Evolutionary conservation across 176 grass and related monocot species (phyloP), one percentile per base, ranked within the genome.

Genomic region (Rhynchospora pubera): DNA sequence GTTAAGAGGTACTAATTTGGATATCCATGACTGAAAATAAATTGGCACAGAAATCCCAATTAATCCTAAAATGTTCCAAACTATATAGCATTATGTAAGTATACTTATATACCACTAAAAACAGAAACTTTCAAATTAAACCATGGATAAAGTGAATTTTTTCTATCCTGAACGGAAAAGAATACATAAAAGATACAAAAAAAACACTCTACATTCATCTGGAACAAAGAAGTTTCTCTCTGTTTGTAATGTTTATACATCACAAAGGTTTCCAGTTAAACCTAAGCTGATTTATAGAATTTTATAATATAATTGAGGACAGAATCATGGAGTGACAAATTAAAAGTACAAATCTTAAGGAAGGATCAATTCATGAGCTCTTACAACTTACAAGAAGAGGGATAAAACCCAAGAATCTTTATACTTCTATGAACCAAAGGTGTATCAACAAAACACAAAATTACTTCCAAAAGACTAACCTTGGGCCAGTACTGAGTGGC

Each of bases 401-500:
- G 34, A 44, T 15, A 69, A 45, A n/a, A n/a, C n/a, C n/a, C n/a
- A n/a, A n/a, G n/a, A n/a, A n/a, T n/a, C n/a, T n/a, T n/a, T n/a
- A n/a, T n/a, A n/a, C n/a, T n/a, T n/a, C n/a, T n/a, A n/a, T n/a
- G n/a, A n/a, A n/a, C n/a, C n/a, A n/a, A n/a, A n/a, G n/a, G n/a
- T n/a, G n/a, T n/a, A n/a, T n/a, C n/a, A n/a, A n/a, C n/a, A n/a
- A n/a, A 69, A 9, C 13, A 45, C 9, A 4, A 23, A 52, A 82
- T 89, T 61, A 22, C 19, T 61, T 70, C 6, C 2, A 30, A 56
- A 56, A 11, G 21, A 10, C 45, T 52, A 56, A 94, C 95, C 92
- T 93, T 91, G 55, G 89, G 67, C 24, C 86, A 72, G 89, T 83
- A 85, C 7, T 84, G 89, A 21, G 71, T 85, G 2, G 83, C 89